Conservation (phyloP, 768 basidiomycete species). For the Boletales sp. region DNA sequence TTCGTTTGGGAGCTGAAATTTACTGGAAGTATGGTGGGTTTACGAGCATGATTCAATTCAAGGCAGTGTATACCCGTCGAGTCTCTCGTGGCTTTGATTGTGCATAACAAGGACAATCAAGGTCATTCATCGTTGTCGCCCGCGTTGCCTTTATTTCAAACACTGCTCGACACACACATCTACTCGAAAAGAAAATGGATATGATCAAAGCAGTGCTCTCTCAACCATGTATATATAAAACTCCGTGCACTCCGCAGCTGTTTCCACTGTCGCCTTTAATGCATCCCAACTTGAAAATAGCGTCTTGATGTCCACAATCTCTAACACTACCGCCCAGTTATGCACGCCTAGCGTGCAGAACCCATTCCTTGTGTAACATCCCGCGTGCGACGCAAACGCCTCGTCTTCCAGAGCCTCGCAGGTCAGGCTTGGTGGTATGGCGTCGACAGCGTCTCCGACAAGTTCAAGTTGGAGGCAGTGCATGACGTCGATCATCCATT, state of each 20-base stretch:
- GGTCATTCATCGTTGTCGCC: no score
- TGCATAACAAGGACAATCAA: no score
- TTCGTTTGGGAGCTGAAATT: no score
- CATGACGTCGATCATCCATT: slow-evolving; percentile 46
- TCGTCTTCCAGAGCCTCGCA: slow-evolving; percentile 34
- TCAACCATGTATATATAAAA: slow-evolving; percentile 14
- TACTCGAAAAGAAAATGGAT: no score
- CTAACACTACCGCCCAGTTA: slow-evolving; percentile 37
- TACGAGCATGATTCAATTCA: no score
- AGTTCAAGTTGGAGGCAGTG: slow-evolving; percentile 42
- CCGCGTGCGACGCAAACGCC: slow-evolving; percentile 41
- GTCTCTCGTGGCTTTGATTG: no score
- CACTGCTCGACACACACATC: no score
- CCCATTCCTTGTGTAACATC: slow-evolving; percentile 41
- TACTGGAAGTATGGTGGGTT: no score
- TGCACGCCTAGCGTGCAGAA: slow-evolving; percentile 34
- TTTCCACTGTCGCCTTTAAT: slow-evolving; percentile 10
- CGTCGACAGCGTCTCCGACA: slow-evolving; percentile 33
- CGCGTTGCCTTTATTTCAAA: no score
- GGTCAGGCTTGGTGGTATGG: slow-evolving; percentile 11
- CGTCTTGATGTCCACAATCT: slow-evolving; percentile 23
- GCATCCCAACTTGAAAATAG: slow-evolving; percentile 16
- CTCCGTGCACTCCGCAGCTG: slow-evolving; percentile 5
- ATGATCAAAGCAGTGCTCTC: slow-evolving; percentile 7
- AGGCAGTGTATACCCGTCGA: no score